Evolutionary conservation across 768 basidiomycete genomes (phyloP).

Genomic region (Hypholoma fasciculare): DNA sequence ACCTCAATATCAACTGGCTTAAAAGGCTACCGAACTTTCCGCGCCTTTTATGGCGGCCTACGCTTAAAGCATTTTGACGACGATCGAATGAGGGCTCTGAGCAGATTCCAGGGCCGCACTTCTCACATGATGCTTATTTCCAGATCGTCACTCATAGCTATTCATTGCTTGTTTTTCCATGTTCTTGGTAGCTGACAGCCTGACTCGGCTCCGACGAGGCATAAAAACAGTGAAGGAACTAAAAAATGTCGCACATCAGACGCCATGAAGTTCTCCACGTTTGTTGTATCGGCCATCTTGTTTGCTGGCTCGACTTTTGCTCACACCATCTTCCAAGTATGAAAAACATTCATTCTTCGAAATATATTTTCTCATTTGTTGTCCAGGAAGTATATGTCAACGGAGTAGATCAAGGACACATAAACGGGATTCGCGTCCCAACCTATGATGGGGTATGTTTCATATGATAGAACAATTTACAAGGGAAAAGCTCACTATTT

Average conservation of each 20-base stretch:
- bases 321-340: conserved; percentile 55
- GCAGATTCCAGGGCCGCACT: too few relatives aligned
- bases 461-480: background rate
- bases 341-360: background rate
- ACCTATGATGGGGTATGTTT: conserved; percentile 42
- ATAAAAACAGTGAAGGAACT: background rate
- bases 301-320: conserved; percentile 37
- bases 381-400: conserved; percentile 49
- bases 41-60: too few relatives aligned
- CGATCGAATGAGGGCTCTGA: too few relatives aligned
- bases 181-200: background rate
- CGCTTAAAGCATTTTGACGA: too few relatives aligned
- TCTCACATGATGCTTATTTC: background rate
- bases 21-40: background rate
- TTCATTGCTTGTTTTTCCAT: background rate
- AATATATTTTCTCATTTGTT: background rate
- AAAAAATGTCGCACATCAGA: background rate
- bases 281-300: conserved; percentile 26
- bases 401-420: conserved; percentile 45
- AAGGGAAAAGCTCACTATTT: background rate
- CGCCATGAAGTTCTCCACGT: conserved; percentile 25
- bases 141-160: background rate
- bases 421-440: conserved; percentile 40
- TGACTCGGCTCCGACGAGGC: background rate
- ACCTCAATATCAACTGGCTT: background rate